Percentiles rank a stretch among this genome's conserved stretches.
Conservation (phyloP, 2,329 filamentous ascomycete genomes). For the Macrophomina pseudophaseolina region DNA sequence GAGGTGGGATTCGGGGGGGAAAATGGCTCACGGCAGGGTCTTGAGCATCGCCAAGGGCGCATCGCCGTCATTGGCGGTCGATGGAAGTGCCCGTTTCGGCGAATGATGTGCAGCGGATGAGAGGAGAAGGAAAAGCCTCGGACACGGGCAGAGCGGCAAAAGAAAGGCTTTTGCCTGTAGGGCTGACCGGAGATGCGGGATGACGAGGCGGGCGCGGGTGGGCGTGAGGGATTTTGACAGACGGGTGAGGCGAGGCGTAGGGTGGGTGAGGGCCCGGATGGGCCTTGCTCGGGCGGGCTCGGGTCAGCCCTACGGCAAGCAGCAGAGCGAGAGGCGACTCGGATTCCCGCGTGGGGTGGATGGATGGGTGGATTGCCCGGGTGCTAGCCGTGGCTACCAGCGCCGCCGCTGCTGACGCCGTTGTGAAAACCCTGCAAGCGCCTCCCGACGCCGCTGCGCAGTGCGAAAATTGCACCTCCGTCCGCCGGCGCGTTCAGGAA, state of each 20-base stretch:
- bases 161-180: background rate
- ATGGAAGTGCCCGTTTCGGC: background rate
- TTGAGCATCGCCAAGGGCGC: conserved; percentile 4
- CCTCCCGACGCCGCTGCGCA: background rate
- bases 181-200: conserved; percentile 21
- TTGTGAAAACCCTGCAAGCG: background rate
- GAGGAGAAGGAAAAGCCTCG: background rate
- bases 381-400: too few species aligned
- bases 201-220: conserved; percentile 4
- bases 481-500: background rate
- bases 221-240: conserved; percentile 16
- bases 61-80: background rate
- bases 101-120: conserved; percentile 17
- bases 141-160: background rate
- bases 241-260: too few species aligned
- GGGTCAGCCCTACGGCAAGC: conserved; percentile 14
- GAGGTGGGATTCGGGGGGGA: background rate
- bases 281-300: conserved; percentile 4
- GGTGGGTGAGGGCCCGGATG: background rate
- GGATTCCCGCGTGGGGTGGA: conserved; percentile 2
- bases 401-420: background rate
- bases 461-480: background rate
- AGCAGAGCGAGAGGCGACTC: background rate
- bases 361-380: background rate
- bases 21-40: conserved; percentile 15